These are phyloP conservation scores for Quercus phellos DNA, from an alignment of 331 rosid species.

Conservation along the genomic window DNA sequence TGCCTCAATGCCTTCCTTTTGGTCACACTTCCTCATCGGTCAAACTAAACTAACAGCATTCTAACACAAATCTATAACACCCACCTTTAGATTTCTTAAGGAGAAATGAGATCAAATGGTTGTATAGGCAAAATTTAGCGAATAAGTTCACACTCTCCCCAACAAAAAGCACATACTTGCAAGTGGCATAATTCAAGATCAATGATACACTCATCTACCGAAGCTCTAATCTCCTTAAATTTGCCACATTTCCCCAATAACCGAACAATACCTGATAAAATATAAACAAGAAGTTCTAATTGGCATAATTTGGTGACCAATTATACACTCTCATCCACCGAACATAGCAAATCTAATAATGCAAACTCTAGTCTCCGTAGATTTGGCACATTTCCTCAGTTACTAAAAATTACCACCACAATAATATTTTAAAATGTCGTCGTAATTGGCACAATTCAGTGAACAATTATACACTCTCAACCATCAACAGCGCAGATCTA, in stretches of 20 bases:
- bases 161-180: too few species aligned
- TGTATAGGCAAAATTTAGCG: neutral
- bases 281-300: neutral
- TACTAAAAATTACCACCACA: neutral
- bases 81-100: neutral
- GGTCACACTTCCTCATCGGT: neutral
- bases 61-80: too few species aligned
- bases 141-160: neutral
- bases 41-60: neutral
- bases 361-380: neutral
- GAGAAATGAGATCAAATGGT: neutral
- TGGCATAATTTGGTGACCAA: neutral
- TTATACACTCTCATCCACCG: neutral
- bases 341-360: neutral
- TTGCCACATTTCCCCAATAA: constrained; percentile 9
- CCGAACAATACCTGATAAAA: neutral
- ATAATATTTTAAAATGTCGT: neutral
- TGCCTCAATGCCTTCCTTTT: neutral
- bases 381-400: constrained; percentile 3
- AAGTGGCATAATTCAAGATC: too few species aligned
- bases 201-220: too few species aligned
- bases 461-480: neutral
- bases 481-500: neutral
- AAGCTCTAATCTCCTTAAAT: neutral
- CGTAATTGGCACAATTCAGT: neutral